A percentile compares a stretch with the other conserved stretches of the same genome.
These are phyloP conservation scores for Arthrinium puccinioides DNA, from an alignment of 2,329 filamentous ascomycete species.

Conservation along the genomic window DNA sequence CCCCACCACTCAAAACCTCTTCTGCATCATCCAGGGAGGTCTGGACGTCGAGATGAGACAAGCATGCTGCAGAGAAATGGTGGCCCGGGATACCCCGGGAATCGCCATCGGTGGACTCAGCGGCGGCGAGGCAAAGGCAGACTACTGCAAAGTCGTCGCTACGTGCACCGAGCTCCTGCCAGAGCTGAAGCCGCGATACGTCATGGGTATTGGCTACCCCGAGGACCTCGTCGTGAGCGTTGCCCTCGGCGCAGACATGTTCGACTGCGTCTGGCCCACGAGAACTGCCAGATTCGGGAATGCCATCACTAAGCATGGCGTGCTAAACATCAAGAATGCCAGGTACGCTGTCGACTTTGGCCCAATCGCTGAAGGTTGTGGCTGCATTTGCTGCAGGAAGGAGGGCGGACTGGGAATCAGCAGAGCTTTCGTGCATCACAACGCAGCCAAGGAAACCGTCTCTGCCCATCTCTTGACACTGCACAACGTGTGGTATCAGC, in stretches of 20 bases:
- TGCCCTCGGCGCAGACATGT: slow-evolving; percentile 96
- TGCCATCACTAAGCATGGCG: slow-evolving; percentile 72
- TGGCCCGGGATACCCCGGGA: slow-evolving; percentile 82
- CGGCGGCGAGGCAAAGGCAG: slow-evolving; percentile 87
- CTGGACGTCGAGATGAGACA: slow-evolving; percentile 79
- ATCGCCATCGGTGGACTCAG: slow-evolving; percentile 94
- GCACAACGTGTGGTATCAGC: slow-evolving; percentile 91
- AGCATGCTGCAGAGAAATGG: slow-evolving; percentile 82
- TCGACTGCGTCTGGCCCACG: slow-evolving; percentile 98
- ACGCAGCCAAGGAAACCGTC: slow-evolving; percentile 89
- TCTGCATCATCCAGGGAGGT: slow-evolving; percentile 97
- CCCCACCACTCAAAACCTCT: slow-evolving; percentile 79
- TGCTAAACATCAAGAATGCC: slow-evolving; percentile 77
- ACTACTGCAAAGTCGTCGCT: slow-evolving; percentile 85
- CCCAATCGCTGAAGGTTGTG: slow-evolving; percentile 76
- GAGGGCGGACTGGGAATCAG: slow-evolving; percentile 75
- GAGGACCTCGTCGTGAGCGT: slow-evolving; percentile 93
- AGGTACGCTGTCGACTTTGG: slow-evolving; percentile 72
- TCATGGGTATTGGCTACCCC: slow-evolving; percentile 98
- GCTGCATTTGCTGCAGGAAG: slow-evolving; percentile 67
- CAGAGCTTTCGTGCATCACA: slow-evolving; percentile 83
- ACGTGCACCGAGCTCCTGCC: slow-evolving; percentile 82
- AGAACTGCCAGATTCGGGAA: slow-evolving; percentile 94
- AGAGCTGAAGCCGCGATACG: slow-evolving; percentile 90
- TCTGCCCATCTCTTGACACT: slow-evolving; percentile 80